Conservation (phyloP, 768 basidiomycete species). For the Rhizopogon vulgaris region DNA sequence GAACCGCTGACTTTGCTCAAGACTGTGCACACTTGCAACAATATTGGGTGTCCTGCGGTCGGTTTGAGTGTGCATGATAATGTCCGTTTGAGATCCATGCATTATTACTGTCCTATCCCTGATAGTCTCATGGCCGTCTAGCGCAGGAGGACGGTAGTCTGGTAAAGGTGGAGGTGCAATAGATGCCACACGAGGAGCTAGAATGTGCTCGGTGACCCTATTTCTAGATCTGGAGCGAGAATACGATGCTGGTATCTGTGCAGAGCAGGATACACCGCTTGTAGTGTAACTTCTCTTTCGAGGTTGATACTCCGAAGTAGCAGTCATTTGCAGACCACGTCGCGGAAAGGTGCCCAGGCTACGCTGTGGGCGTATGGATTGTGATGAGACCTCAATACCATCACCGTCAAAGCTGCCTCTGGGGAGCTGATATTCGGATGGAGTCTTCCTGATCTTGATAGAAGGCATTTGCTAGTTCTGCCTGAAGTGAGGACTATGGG, state of each 20-base stretch:
- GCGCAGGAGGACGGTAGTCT: not conserved
- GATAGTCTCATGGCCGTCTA: not conserved
- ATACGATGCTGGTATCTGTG: no score
- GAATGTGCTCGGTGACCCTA: conserved; percentile 8
- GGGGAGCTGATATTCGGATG: not conserved
- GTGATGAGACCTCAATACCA: not conserved
- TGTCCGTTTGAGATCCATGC: conserved; percentile 36
- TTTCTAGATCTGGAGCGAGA: conserved; percentile 5
- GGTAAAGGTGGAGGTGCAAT: not conserved
- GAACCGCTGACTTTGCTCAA: conserved; percentile 20
- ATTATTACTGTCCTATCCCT: conserved; percentile 25
- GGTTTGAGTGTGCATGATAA: conserved; percentile 27
- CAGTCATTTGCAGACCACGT: not conserved
- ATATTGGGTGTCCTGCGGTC: conserved; percentile 30
- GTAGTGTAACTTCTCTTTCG: conserved; percentile 1
- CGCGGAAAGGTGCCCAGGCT: not conserved
- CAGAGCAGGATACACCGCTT: not conserved
- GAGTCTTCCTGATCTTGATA: conserved; percentile 33
- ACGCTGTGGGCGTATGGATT: not conserved
- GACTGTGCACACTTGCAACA: conserved; percentile 40
- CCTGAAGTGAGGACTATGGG: no score
- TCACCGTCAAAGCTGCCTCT: not conserved
- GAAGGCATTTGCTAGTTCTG: conserved; percentile 35
- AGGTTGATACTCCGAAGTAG: not conserved
- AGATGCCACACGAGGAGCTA: not conserved